Percentiles rank a stretch among this genome's conserved stretches.
These are phyloP conservation scores for Epichloe amarillans DNA, from an alignment of 2,329 filamentous ascomycete genomes.

Conservation along the genomic window DNA sequence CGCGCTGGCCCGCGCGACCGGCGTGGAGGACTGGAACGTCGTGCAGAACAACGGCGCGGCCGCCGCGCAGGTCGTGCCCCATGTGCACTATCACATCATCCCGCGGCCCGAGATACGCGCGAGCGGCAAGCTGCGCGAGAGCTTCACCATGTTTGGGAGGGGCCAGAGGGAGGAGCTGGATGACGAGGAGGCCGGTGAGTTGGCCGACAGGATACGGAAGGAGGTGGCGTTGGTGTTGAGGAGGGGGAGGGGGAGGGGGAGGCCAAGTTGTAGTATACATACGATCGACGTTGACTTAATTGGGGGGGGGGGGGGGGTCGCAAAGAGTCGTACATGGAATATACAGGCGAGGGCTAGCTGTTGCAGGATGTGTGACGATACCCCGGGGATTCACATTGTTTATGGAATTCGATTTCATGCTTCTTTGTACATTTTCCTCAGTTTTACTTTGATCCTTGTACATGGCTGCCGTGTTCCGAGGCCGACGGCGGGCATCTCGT, in stretches of 20 bases:
- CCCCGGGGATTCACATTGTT: too few species aligned
- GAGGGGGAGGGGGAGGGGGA: slow-evolving; percentile 24
- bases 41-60: slow-evolving; percentile 90
- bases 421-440: too few species aligned
- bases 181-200: slow-evolving; percentile 52
- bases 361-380: too few species aligned
- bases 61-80: slow-evolving; percentile 83
- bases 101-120: slow-evolving; percentile 59
- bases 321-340: too few species aligned
- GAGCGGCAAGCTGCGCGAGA: slow-evolving; percentile 40
- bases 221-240: slow-evolving; percentile 34
- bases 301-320: too few species aligned
- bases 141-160: slow-evolving; percentile 73
- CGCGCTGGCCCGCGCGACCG: slow-evolving; percentile 55
- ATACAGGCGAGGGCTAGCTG: too few species aligned
- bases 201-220: slow-evolving; percentile 43
- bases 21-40: slow-evolving; percentile 80
- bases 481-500: too few species aligned
- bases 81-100: slow-evolving; percentile 92
- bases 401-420: too few species aligned
- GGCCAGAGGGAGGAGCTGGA: slow-evolving; percentile 62
- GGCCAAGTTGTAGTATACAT: slow-evolving; percentile 22
- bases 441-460: too few species aligned
- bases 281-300: too few species aligned
- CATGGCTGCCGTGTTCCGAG: too few species aligned